Conservation (phyloP, 169 alveolate species). For the Cryptosporidium canis region DNA sequence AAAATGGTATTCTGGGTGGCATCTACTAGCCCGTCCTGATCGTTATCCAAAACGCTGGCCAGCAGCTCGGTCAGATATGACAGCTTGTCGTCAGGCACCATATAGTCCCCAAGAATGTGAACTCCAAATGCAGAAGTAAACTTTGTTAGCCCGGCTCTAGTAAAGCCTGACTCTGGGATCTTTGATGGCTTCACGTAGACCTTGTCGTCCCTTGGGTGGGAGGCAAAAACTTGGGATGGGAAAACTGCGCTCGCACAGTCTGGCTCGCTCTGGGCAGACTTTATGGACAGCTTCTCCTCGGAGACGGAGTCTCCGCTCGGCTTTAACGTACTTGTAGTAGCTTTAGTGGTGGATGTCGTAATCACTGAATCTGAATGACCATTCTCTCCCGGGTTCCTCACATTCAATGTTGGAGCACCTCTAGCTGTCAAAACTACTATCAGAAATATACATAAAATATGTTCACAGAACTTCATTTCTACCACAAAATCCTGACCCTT, state of each 20-base stretch:
- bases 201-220: constrained; percentile 39
- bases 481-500: constrained; percentile 48
- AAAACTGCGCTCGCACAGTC: constrained; percentile 41
- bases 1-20: constrained; percentile 69
- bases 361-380: neutral
- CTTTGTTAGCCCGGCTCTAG: constrained; percentile 67
- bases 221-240: constrained; percentile 23
- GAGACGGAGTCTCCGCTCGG: neutral
- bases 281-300: neutral
- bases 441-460: neutral
- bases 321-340: neutral
- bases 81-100: constrained; percentile 56
- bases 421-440: neutral
- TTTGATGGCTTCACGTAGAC: constrained; percentile 58
- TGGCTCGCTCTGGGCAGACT: neutral
- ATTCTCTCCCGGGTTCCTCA: constrained; percentile 19
- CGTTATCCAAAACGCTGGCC: constrained; percentile 71
- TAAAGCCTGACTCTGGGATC: constrained; percentile 62
- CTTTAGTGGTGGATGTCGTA: neutral
- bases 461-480: constrained; percentile 38
- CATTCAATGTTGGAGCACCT: constrained; percentile 49
- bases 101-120: constrained; percentile 27
- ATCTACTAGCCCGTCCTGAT: constrained; percentile 67
- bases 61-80: constrained; percentile 53
- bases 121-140: constrained; percentile 62